phyloP scores from a whole-genome alignment of 768 basidiomycete species.

The Suillus alpinus region DNA sequence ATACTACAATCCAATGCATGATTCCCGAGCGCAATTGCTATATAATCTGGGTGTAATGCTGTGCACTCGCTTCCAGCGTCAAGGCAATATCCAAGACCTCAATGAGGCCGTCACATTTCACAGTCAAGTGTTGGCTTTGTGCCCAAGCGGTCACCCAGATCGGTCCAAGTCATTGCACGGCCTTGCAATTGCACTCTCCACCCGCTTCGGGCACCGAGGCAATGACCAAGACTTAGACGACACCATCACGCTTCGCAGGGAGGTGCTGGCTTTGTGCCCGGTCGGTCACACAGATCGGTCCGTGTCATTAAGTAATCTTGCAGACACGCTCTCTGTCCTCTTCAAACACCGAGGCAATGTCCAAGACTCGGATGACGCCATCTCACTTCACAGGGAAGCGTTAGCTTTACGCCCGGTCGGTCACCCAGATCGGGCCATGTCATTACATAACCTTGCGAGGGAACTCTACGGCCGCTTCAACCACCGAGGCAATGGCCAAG shows the following conservation, averaged over 20 bases:
- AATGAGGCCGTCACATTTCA: neutral
- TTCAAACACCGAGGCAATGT: constrained; percentile 10
- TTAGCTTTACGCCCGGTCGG: constrained; percentile 8
- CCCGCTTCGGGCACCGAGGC: constrained; percentile 11
- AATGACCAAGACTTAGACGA: constrained; percentile 15
- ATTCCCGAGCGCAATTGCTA: neutral
- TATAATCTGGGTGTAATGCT: constrained; percentile 18
- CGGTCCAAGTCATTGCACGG: constrained; percentile 10
- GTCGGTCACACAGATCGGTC: constrained; percentile 11
- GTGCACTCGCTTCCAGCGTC: constrained; percentile 9
- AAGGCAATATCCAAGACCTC: neutral
- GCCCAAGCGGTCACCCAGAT: neutral
- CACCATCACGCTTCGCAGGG: constrained; percentile 7
- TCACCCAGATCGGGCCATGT: constrained; percentile 12
- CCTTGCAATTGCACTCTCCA: constrained; percentile 10
- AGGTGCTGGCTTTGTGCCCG: constrained; percentile 12
- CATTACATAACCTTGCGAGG: constrained; percentile 13
- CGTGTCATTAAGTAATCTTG: constrained; percentile 11
- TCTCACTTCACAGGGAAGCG: constrained; percentile 10
- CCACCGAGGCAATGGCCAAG: neutral
- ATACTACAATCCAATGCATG: too few species aligned
- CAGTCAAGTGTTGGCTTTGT: neutral
- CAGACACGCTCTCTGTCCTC: constrained; percentile 5
- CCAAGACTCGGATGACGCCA: constrained; percentile 14
- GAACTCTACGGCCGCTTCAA: neutral